Conservation (phyloP, 306 rosid species). For the Pueraria montana region DNA sequence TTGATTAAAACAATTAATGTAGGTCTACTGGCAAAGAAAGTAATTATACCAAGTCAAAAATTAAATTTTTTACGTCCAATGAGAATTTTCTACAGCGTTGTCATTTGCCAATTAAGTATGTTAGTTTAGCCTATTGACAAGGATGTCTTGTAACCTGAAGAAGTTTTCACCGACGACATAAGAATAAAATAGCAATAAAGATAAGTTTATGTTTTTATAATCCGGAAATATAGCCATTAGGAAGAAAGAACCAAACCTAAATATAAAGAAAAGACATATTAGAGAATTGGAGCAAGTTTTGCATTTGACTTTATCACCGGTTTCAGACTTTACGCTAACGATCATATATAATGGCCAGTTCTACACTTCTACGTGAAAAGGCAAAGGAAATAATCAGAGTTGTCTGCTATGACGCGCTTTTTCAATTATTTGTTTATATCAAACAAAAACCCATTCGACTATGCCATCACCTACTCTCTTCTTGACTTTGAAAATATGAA, state of each 20-base stretch:
- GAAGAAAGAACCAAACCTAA: slow-evolving; percentile 7
- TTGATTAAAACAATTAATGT: neutral
- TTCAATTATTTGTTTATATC: slow-evolving; percentile 1
- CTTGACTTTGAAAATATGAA: slow-evolving; percentile 43
- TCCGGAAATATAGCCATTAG: neutral
- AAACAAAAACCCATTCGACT: neutral
- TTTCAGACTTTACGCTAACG: neutral
- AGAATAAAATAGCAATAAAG: neutral
- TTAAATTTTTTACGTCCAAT: neutral
- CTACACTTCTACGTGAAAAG: neutral
- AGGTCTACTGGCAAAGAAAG: neutral
- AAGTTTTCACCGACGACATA: slow-evolving; percentile 7
- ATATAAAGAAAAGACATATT: neutral
- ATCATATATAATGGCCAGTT: neutral
- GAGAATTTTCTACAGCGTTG: neutral
- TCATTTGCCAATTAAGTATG: neutral
- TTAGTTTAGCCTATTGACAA: neutral
- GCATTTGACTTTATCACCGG: slow-evolving; percentile 38
- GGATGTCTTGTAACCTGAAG: neutral
- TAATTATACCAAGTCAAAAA: slow-evolving; percentile 16
- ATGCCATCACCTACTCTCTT: slow-evolving; percentile 34
- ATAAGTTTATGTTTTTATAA: neutral
- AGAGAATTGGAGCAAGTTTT: slow-evolving; percentile 11
- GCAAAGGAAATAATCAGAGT: slow-evolving; percentile 19
- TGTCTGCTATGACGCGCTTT: slow-evolving; percentile 35